phyloP scores from a whole-genome alignment of 2,329 filamentous ascomycete species.

The Pseudogymnoascus sp. region DNA sequence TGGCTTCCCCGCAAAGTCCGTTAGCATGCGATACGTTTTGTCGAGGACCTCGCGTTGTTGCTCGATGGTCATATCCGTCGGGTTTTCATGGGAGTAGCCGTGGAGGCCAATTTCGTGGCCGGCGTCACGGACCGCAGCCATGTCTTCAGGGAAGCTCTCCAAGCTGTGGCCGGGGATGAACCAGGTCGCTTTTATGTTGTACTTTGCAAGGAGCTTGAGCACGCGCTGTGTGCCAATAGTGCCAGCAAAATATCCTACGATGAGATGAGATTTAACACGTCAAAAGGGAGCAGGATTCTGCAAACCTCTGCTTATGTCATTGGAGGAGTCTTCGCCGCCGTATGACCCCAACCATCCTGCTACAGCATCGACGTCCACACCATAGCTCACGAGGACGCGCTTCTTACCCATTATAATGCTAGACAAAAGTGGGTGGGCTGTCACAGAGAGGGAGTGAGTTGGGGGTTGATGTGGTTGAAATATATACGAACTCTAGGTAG shows the following conservation, averaged over 20 bases:
- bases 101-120: constrained; percentile 62
- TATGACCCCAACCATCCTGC: constrained; percentile 71
- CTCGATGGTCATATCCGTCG: constrained; percentile 61
- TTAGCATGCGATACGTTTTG: constrained; percentile 65
- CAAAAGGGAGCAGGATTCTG: not conserved
- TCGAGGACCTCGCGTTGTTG: constrained; percentile 70
- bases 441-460: too few species aligned
- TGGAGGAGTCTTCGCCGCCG: constrained; percentile 63
- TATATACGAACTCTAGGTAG: too few species aligned
- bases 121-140: constrained; percentile 50
- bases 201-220: constrained; percentile 63
- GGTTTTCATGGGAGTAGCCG: constrained; percentile 69
- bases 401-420: constrained; percentile 37
- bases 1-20: constrained; percentile 63
- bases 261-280: constrained; percentile 1
- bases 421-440: not conserved
- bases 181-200: constrained; percentile 62
- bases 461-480: too few species aligned
- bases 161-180: constrained; percentile 58
- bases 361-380: constrained; percentile 69
- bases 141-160: constrained; percentile 61
- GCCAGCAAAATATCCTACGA: constrained; percentile 55
- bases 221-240: constrained; percentile 58
- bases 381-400: constrained; percentile 51
- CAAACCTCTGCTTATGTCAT: constrained; percentile 62